Evolutionary conservation across 805 yeast species (phyloP).

Genomic region (Metschnikowia kofuensis): DNA sequence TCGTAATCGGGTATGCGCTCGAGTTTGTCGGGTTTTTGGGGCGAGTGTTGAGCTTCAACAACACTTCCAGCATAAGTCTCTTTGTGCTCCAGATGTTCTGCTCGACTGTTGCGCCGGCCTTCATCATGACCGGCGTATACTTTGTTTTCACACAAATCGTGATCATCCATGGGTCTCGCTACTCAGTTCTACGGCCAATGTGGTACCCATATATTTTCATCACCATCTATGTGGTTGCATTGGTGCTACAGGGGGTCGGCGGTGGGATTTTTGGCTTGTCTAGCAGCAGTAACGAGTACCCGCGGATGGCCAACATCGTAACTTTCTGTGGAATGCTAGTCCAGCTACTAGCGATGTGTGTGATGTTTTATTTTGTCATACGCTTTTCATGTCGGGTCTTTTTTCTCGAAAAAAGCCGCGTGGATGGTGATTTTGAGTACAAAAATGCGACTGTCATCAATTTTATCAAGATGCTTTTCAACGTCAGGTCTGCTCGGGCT

Average conservation of each 20-base stretch:
- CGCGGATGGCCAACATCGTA: constrained; percentile 28
- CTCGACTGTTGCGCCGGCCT: constrained; percentile 40
- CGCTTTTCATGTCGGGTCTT: constrained; percentile 31
- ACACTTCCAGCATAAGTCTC: constrained; percentile 19
- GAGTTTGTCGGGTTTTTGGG: constrained; percentile 40
- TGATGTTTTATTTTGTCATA: constrained; percentile 28
- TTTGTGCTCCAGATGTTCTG: constrained; percentile 34
- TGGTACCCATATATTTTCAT: constrained; percentile 43
- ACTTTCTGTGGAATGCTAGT: constrained; percentile 38
- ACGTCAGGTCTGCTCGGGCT: constrained; percentile 21
- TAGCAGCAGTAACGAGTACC: constrained; percentile 10
- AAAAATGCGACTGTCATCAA: constrained; percentile 12
- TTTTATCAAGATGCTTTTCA: constrained; percentile 28
- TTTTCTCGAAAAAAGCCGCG: constrained; percentile 23
- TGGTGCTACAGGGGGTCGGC: constrained; percentile 37
- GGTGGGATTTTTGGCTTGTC: constrained; percentile 26
- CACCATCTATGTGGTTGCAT: constrained; percentile 32
- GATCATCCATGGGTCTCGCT: constrained; percentile 35
- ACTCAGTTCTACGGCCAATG: constrained; percentile 38
- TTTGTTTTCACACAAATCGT: constrained; percentile 40
- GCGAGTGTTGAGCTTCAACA: constrained; percentile 28
- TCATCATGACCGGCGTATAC: constrained; percentile 41
- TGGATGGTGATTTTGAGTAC: constrained; percentile 14
- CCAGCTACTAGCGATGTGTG: constrained; percentile 37
- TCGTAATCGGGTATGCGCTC: constrained; percentile 33